Evolutionary conservation across 1,284 basidiomycete genomes (phyloP).

Genomic region (Phellinidium pouzarii): DNA sequence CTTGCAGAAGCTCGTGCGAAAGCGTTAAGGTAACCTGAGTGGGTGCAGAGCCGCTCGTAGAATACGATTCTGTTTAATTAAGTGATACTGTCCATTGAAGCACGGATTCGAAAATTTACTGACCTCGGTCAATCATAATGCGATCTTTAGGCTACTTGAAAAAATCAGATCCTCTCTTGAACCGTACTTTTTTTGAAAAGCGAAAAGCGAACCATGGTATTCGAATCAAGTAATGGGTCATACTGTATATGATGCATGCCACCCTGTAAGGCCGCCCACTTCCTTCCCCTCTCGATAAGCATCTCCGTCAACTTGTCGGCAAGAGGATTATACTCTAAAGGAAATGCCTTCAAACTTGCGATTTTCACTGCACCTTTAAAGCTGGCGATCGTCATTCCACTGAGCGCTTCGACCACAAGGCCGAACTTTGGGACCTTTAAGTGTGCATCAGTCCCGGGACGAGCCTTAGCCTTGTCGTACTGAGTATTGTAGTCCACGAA

Average conservation of each 20-base stretch:
- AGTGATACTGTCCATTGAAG: not conserved
- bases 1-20: not conserved
- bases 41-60: not conserved
- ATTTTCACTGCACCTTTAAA: conserved; percentile 9
- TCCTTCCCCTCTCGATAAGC: conserved; percentile 40
- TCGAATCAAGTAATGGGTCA: conserved; percentile 19
- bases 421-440: not conserved
- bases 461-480: not conserved
- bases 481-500: conserved; percentile 6
- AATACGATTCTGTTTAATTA: not conserved
- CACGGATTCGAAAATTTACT: not conserved
- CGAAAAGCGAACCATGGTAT: no score
- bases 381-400: not conserved
- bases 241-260: conserved; percentile 47
- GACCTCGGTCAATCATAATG: conserved; percentile 4
- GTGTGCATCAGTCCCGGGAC: not conserved
- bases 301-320: conserved; percentile 31
- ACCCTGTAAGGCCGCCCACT: conserved; percentile 44
- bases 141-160: not conserved
- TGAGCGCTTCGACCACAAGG: not conserved
- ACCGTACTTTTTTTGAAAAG: no score
- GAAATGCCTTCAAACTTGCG: not conserved
- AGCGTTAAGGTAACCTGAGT: not conserved
- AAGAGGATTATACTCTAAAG: not conserved
- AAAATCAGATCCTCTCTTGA: no score